Base-by-base conservation (phyloP, 2,329 filamentous ascomycete species). In the Ophiosphaerella korrae region DNA sequence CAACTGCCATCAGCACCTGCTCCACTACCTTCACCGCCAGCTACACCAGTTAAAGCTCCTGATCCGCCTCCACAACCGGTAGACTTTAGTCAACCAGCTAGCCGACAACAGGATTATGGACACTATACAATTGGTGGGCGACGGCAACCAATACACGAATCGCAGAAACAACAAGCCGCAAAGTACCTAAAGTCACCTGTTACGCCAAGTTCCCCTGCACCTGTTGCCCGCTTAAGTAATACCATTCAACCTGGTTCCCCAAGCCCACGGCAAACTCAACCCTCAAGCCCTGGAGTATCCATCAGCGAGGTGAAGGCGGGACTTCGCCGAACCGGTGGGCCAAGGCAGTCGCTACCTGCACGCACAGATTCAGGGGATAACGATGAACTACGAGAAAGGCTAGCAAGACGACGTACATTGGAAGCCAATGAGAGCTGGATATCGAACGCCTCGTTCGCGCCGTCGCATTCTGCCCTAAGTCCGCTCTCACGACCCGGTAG, bases 101-200 rank as follows among this genome's bases (percentile, higher is more conserved):
- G 58, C 8, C 33, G 26, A 29, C 26, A 55, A 16, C 62, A 62
- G 35, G 55, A 59, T 16, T 55, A 60, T 26, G 63, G 63, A 11
- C 61, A 51, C 36, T 56, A 56, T 53, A 59, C 38, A 14, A 49
- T 68, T 1, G 63, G 66, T 8, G 59, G 45, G 6, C 64, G 66
- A 6, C 52, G 50, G 2, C 51, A 55, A 21, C 66, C 66, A 4
- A 50, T 65, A 36, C 64, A 67, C 42, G 42, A 52, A 16, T 64
- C 64, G 1, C 63, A 68, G 26, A 57, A 64, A 6, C 21, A 39
- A 47, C 31, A 50, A 52, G n/a, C 50, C 47, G 18, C 24, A 40
- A 18, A 41, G 35, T 46, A 46, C 16, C 40, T 54, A 8, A 36
- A 38, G 7, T 50, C 46, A n/a, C 53, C 55, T n/a, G 35, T 33